These are phyloP conservation scores for Cronartium quercuum DNA, from an alignment of 1,284 basidiomycete species.

Conservation along the genomic window DNA sequence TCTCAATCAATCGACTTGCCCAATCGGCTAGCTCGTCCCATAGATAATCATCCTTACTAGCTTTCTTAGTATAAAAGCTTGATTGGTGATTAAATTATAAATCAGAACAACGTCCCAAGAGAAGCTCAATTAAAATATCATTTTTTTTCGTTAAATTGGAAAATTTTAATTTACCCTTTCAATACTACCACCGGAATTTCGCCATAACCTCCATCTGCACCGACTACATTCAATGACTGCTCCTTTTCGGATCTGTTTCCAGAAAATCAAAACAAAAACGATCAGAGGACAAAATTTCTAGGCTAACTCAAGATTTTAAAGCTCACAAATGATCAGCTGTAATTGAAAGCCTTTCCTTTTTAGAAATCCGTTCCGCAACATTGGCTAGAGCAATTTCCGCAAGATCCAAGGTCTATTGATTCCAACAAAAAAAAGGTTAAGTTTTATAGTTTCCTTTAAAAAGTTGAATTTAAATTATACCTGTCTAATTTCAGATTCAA, in stretches of 20 bases:
- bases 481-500: slow-evolving; percentile 74
- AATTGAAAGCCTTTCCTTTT: no score
- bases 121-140: no score
- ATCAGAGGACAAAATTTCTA: no score
- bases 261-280: not conserved
- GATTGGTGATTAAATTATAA: no score
- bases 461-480: slow-evolving; percentile 20
- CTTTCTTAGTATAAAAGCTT: slow-evolving; percentile 60
- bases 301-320: no score
- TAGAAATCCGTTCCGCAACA: not conserved
- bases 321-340: no score
- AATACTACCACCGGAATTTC: slow-evolving; percentile 67
- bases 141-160: no score
- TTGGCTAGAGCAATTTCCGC: slow-evolving; percentile 5
- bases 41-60: slow-evolving; percentile 64
- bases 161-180: slow-evolving; percentile 46
- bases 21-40: slow-evolving; percentile 73
- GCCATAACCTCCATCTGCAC: slow-evolving; percentile 50
- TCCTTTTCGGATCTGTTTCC: not conserved
- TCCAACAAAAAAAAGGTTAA: not conserved
- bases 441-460: not conserved
- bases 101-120: no score
- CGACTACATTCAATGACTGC: not conserved
- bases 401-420: slow-evolving; percentile 3
- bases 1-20: slow-evolving; percentile 74